Evolutionary conservation across 2,329 filamentous ascomycete species (phyloP).

Genomic region (Triangularia setosa): DNA sequence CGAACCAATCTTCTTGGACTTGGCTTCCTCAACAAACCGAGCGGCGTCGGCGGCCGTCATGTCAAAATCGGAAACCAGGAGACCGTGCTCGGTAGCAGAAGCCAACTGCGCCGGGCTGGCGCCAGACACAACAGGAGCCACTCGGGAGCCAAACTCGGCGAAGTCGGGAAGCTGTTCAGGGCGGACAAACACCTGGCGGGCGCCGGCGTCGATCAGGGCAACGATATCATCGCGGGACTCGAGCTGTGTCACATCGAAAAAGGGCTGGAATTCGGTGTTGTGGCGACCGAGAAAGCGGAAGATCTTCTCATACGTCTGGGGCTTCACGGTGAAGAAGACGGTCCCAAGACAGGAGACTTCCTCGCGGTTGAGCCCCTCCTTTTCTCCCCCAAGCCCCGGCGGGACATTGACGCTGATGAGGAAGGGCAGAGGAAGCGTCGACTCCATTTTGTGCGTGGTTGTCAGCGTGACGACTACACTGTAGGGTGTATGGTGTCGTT

Average conservation of each 20-base stretch:
- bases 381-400: constrained; percentile 42
- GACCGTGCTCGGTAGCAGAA: constrained; percentile 41
- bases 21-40: constrained; percentile 43
- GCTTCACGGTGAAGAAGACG: constrained; percentile 53
- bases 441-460: constrained; percentile 53
- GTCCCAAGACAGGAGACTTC: constrained; percentile 58
- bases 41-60: constrained; percentile 37
- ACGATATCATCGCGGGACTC: constrained; percentile 68
- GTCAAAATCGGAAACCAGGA: constrained; percentile 53
- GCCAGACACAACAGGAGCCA: constrained; percentile 48
- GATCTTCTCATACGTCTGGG: constrained; percentile 39
- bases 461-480: not conserved
- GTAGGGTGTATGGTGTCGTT: not conserved
- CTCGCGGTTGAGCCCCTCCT: constrained; percentile 51
- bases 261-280: constrained; percentile 56
- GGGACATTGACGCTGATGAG: constrained; percentile 54
- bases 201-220: constrained; percentile 78
- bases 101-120: constrained; percentile 22
- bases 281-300: constrained; percentile 46
- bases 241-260: constrained; percentile 72
- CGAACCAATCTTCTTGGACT: constrained; percentile 43
- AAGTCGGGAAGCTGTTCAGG: constrained; percentile 62
- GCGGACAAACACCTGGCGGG: constrained; percentile 77
- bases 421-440: constrained; percentile 60
- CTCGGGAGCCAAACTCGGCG: constrained; percentile 52